Evolutionary conservation across 1,284 basidiomycete genomes (phyloP), one percentile per base, ranked within the genome.

Genomic region (Apiotrichum gracile): DNA sequence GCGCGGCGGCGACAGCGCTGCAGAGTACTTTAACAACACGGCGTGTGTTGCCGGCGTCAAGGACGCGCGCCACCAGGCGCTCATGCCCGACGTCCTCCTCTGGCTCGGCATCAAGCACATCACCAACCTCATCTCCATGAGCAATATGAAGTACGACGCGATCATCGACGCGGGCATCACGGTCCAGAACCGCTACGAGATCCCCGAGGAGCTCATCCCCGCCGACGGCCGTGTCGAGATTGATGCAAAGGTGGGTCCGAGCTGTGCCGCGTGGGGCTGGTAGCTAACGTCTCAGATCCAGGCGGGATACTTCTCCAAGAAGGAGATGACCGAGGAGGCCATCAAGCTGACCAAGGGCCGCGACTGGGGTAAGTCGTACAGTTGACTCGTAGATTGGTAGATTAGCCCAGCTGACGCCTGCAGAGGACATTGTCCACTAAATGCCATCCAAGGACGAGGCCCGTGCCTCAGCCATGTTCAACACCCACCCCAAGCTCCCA

Each of bases 21-120:
- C 90, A 69, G 85, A 87, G 68, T 97, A 97, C 79, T 97, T 97
- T 79, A 87, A 89, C 72, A 85, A 87, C 17, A 97, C 94, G 0
- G 91, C 92, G 73, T 78, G 88, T 62, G 88, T 97, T 57, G 93
- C 92, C 0, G 93, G 93, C 9, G 91, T 96, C 49, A 94, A 94
- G 77, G 92, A 94, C 69, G 91, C 92, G 85, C 82, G 91, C 22
- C 92, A 93, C 83, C 91, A 94, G 72, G 89, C 87, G 2, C 79
- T 97, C 55, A 96, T 97, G 92, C 93, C 93, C 3, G 93, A 97
- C 70, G 85, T 96, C 3, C 78, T 97, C 46, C 89, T 91, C 73
- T 94, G 90, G 88, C 75, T 94, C n/a, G 91, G 91, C 0, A 87
- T 94, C 69, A 85, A 74, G 72, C 88, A 89, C 79, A 85, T 96